A percentile compares a stretch with the other conserved stretches of the same genome.
These are phyloP conservation scores for Peronosclerospora sorghi DNA, from an alignment of 352 stramenopile genomes.

Conservation along the genomic window DNA sequence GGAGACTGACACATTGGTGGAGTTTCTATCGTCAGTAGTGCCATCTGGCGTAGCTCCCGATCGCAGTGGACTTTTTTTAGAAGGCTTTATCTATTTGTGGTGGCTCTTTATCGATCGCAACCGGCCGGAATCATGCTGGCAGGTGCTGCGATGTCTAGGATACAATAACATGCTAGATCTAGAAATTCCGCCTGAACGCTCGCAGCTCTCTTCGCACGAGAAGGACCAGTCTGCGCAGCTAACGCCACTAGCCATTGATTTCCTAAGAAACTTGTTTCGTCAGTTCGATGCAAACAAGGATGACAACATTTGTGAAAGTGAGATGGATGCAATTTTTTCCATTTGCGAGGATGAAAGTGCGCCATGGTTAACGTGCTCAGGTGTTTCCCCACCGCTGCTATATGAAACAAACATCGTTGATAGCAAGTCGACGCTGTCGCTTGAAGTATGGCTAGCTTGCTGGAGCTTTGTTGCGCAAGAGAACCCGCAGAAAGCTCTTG, in stretches of 20 bases:
- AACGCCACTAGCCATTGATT: constrained; percentile 49
- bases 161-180: constrained; percentile 75
- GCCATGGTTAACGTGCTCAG: constrained; percentile 59
- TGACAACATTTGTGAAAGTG: constrained; percentile 48
- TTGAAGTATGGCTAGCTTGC: constrained; percentile 52
- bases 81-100: constrained; percentile 79
- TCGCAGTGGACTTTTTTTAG: constrained; percentile 50
- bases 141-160: constrained; percentile 66
- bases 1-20: constrained; percentile 83
- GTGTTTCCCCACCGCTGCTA: constrained; percentile 39
- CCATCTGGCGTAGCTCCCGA: constrained; percentile 57
- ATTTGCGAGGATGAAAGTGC: constrained; percentile 64
- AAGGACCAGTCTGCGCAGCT: constrained; percentile 72
- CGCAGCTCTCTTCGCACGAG: constrained; percentile 43
- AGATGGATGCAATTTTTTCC: constrained; percentile 72
- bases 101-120: constrained; percentile 85
- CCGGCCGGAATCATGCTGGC: constrained; percentile 82
- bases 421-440: constrained; percentile 37
- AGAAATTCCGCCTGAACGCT: constrained; percentile 59
- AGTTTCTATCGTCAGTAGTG: constrained; percentile 58
- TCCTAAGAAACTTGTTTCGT: constrained; percentile 62
- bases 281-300: constrained; percentile 83
- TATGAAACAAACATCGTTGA: constrained; percentile 46
- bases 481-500: constrained; percentile 60
- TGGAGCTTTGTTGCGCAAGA: constrained; percentile 69